phyloP scores from a whole-genome alignment of 2,329 filamentous ascomycete species.

The Mycosphaerella sp. region DNA sequence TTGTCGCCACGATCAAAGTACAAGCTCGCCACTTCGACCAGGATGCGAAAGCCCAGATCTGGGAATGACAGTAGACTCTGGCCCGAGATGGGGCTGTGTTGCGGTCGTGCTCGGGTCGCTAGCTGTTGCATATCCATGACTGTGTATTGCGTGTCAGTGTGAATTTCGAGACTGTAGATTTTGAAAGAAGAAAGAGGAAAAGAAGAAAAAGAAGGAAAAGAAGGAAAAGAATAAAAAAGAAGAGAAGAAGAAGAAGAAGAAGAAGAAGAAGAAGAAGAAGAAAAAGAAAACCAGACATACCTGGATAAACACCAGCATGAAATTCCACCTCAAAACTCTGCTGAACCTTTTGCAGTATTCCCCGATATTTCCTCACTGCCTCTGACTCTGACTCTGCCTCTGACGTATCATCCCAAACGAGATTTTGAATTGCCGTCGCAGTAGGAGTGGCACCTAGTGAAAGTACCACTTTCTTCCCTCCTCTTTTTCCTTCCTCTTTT shows the following conservation, averaged over 20 bases:
- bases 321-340: constrained; percentile 52
- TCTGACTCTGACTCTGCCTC: too few species aligned
- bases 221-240: too few species aligned
- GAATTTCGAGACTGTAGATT: too few species aligned
- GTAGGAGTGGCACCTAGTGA: constrained; percentile 75
- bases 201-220: too few species aligned
- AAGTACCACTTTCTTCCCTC: constrained; percentile 45
- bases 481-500: constrained; percentile 12
- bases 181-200: too few species aligned
- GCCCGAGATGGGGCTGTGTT: constrained; percentile 26
- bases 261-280: too few species aligned
- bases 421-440: constrained; percentile 59
- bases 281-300: too few species aligned
- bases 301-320: constrained; percentile 69
- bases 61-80: constrained; percentile 39
- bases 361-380: constrained; percentile 32
- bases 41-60: constrained; percentile 60
- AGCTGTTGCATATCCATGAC: constrained; percentile 74
- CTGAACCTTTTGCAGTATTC: constrained; percentile 35
- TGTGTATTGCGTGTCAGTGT: too few species aligned
- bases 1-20: constrained; percentile 55
- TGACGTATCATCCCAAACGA: constrained; percentile 38
- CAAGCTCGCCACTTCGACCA: constrained; percentile 65
- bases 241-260: too few species aligned
- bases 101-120: constrained; percentile 58